Base-by-base conservation (phyloP, 176 grass and related monocot species). In the Zea luxurians region DNA sequence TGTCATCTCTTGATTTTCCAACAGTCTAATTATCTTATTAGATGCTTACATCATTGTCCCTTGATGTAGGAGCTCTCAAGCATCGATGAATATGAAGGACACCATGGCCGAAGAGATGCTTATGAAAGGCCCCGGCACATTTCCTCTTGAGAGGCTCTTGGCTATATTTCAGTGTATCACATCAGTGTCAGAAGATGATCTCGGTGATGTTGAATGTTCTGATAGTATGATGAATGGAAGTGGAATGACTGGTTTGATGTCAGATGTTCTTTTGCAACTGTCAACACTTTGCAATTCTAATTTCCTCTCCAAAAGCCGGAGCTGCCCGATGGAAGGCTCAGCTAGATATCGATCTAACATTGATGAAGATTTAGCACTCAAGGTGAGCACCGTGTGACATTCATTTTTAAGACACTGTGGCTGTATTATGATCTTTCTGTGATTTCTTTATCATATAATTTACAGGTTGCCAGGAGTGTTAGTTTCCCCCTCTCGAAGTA, bases 141-240 rank as follows among this genome's bases (percentile, higher is more conserved):
- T 95, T 82, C 96, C 96, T 62, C 83, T 99, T 58, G 96, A 99
- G 83, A 90, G 96, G 66, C 86, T 93, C n/a, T 82, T 99, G 64
- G 96, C 92, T 72, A 99, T 99, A 82, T 99, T 95, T 81, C 90
- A 99, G 78, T 99, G 92, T 64, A 95, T 93, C 66, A 99, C 96
- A 73, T 99, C 92, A 4, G 86, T 91, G 35, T 83, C 84, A 21
- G 92, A 99, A 73, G 88, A 86, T 63, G 21, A 53, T 63, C 17
- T 83, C 2, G 63, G 78, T 81, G 91, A 95, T 82, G 79, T 80
- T 53, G 85, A 92, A 42, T 74, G 74, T 44, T 34, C 78, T 78
- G 76, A 86, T 38, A 79, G 27, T 27, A 61, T 0, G 63, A 61
- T 45, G 62, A 43, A 10, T 36, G 84, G 61, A 86, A 79, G 67